phyloP scores from a whole-genome alignment of 148 eudicot genomes.

The Persicaria tinctoria region DNA sequence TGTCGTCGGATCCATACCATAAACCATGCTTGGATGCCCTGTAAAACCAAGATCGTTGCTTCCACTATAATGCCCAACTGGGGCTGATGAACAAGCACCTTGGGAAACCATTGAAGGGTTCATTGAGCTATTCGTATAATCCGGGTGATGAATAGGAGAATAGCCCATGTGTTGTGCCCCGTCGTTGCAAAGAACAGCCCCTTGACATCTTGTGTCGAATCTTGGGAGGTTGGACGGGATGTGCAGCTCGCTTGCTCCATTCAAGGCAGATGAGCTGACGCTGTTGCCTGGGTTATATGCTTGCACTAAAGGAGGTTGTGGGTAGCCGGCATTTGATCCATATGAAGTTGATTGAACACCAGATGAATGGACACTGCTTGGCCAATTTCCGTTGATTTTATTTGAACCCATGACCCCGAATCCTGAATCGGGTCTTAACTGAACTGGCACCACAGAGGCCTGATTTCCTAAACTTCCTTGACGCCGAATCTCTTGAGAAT shows the following conservation, averaged over 20 bases:
- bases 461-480: conserved; percentile 22
- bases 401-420: conserved; percentile 23
- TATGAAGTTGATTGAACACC: conserved; percentile 21
- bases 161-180: conserved; percentile 21
- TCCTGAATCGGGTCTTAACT: conserved; percentile 28
- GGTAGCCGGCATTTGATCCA: conserved; percentile 13
- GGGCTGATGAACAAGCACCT: conserved; percentile 17
- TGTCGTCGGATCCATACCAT: conserved; percentile 21
- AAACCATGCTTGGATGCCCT: conserved; percentile 23
- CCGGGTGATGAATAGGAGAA: conserved; percentile 18
- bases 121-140: conserved; percentile 21
- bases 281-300: conserved; percentile 6
- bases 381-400: conserved; percentile 31
- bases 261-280: conserved; percentile 3
- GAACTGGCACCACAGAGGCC: conserved; percentile 3
- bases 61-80: conserved; percentile 5
- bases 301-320: conserved; percentile 7
- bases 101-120: conserved; percentile 25
- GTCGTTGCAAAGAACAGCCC: conserved; percentile 19
- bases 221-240: conserved; percentile 20
- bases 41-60: conserved; percentile 19
- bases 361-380: conserved; percentile 28
- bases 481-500: not conserved
- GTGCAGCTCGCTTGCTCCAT: conserved; percentile 8
- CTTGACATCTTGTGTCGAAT: conserved; percentile 28